These are phyloP conservation scores for Schizosaccharomyces lindneri DNA, from an alignment of 805 yeast species.

Conservation along the genomic window DNA sequence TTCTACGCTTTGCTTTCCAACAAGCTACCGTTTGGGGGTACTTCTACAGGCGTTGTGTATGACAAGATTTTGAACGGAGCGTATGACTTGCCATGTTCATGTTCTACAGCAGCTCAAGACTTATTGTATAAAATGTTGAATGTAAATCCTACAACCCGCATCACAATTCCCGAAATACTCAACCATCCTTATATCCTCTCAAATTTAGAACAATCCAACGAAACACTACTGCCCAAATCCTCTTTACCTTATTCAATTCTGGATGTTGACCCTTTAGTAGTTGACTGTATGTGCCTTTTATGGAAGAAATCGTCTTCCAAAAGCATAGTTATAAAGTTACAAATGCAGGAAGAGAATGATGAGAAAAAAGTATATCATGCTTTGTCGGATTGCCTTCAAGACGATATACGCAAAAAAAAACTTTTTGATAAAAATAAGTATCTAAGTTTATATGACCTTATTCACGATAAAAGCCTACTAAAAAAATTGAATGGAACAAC, in stretches of 20 bases:
- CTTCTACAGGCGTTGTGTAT: constrained; percentile 64
- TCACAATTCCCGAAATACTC: constrained; percentile 50
- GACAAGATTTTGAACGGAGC: constrained; percentile 79
- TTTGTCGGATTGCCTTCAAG: background rate
- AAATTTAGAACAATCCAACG: background rate
- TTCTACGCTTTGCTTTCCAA: constrained; percentile 84
- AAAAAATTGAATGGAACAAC: background rate
- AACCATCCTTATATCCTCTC: constrained; percentile 48
- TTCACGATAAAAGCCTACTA: background rate
- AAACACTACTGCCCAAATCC: background rate
- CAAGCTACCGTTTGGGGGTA: constrained; percentile 90
- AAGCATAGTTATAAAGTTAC: background rate
- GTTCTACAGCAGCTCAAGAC: constrained; percentile 70
- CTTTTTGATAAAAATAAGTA: background rate
- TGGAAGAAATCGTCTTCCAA: background rate
- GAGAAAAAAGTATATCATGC: background rate
- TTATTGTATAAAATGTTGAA: constrained; percentile 55
- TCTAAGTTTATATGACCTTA: background rate
- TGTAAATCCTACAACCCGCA: constrained; percentile 60
- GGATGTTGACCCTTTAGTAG: background rate
- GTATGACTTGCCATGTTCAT: constrained; percentile 55
- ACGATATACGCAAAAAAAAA: background rate
- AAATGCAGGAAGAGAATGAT: background rate
- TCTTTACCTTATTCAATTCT: background rate
- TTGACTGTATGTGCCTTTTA: background rate